Conservation (phyloP, 1,284 basidiomycete genomes). For the Boletus smithii region DNA sequence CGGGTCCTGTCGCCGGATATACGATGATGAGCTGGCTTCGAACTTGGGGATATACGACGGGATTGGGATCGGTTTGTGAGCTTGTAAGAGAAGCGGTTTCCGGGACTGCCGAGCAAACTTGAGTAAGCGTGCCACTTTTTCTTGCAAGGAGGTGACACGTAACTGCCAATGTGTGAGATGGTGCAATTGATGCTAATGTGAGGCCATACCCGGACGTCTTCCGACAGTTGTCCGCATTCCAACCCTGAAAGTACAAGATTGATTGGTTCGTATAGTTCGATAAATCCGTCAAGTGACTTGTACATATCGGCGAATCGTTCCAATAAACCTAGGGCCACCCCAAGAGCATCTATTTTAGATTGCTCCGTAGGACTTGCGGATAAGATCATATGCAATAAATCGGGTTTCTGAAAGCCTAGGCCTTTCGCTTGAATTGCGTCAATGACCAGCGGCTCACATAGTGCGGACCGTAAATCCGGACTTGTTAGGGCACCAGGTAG, state of each 20-base stretch:
- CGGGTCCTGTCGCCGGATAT: constrained; percentile 83
- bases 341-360: constrained; percentile 64
- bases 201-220: constrained; percentile 51
- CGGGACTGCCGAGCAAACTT: constrained; percentile 73
- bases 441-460: constrained; percentile 42
- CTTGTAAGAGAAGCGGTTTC: constrained; percentile 81
- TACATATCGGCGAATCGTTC: constrained; percentile 71
- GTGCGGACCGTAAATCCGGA: constrained; percentile 64
- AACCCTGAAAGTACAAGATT: constrained; percentile 56
- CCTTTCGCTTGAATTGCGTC: constrained; percentile 41
- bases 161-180: constrained; percentile 37
- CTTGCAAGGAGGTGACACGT: constrained; percentile 40
- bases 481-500: constrained; percentile 67
- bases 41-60: constrained; percentile 93
- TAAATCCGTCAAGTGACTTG: constrained; percentile 75
- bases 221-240: constrained; percentile 46
- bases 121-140: constrained; percentile 59
- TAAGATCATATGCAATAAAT: constrained; percentile 46
- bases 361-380: constrained; percentile 48
- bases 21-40: constrained; percentile 79
- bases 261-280: constrained; percentile 79
- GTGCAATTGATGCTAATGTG: background rate
- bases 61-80: constrained; percentile 96
- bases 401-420: constrained; percentile 42
- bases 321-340: constrained; percentile 60